These are phyloP conservation scores for Linnemannia zychae DNA, from an alignment of 192 early-diverging fungal genomes.

Conservation along the genomic window DNA sequence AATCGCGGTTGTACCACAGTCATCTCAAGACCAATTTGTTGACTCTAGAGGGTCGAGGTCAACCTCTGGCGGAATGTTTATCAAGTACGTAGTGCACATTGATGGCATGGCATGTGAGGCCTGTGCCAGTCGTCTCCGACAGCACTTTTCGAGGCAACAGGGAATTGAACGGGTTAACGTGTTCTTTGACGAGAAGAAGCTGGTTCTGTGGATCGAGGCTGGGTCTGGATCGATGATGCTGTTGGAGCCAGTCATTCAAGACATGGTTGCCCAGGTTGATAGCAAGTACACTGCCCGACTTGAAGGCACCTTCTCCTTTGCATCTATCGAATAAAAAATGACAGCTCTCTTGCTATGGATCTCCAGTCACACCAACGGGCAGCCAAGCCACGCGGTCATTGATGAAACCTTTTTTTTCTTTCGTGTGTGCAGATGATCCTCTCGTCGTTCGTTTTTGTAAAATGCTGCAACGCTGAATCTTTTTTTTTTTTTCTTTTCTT, in stretches of 20 bases:
- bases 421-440: not conserved
- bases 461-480: not conserved
- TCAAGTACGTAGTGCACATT: conserved; percentile 49
- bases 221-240: conserved; percentile 13
- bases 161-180: conserved; percentile 52
- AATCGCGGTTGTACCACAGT: not conserved
- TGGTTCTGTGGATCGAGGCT: conserved; percentile 25
- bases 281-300: conserved; percentile 16
- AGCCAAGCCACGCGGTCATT: conserved; percentile 2
- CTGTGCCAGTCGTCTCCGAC: conserved; percentile 65
- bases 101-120: conserved; percentile 65
- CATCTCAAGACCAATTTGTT: not conserved
- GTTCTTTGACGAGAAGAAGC: conserved; percentile 54
- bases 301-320: not conserved
- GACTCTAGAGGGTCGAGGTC: not conserved
- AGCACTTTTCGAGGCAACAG: conserved; percentile 27
- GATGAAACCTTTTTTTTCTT: not conserved
- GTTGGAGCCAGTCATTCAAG: conserved; percentile 12
- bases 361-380: not conserved
- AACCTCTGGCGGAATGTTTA: not conserved
- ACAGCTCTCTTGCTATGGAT: not conserved
- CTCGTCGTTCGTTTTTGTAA: not conserved
- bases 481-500: not conserved
- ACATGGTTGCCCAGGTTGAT: conserved; percentile 39
- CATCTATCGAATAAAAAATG: not conserved